Percentiles rank a stretch among this genome's conserved stretches.
Evolutionary conservation across 768 basidiomycete species (phyloP).

Genomic region (Cystobasidium tubakii): DNA sequence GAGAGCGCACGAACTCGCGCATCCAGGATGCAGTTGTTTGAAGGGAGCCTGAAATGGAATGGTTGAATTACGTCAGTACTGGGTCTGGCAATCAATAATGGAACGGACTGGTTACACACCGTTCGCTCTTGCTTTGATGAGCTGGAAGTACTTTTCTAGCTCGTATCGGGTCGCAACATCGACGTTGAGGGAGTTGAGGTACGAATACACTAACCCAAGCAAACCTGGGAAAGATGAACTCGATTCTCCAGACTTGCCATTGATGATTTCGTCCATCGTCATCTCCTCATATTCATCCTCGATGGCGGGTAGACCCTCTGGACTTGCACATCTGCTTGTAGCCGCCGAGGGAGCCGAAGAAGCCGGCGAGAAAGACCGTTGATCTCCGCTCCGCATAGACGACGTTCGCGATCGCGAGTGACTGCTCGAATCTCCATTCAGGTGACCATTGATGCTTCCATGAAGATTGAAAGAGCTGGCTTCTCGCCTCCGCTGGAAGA

Average conservation of each 20-base stretch:
- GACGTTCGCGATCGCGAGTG: slow-evolving; percentile 4
- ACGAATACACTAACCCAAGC: slow-evolving; percentile 49
- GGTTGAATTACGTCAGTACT: too few species aligned
- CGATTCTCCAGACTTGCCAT: slow-evolving; percentile 60
- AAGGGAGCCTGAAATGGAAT: slow-evolving; percentile 67
- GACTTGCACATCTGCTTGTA: slow-evolving; percentile 28
- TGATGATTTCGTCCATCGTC: slow-evolving; percentile 85
- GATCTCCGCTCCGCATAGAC: not conserved
- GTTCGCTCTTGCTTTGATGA: slow-evolving; percentile 70
- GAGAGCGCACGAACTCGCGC: slow-evolving; percentile 78
- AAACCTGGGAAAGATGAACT: slow-evolving; percentile 19
- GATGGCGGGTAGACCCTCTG: slow-evolving; percentile 52
- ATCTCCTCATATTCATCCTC: slow-evolving; percentile 87
- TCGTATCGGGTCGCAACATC: slow-evolving; percentile 58
- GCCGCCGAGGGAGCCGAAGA: not conserved
- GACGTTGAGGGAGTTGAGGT: slow-evolving; percentile 78
- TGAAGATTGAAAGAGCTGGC: slow-evolving; percentile 30
- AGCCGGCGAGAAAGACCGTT: slow-evolving; percentile 24
- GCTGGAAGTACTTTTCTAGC: slow-evolving; percentile 70
- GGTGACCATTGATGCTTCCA: slow-evolving; percentile 12
- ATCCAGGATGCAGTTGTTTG: slow-evolving; percentile 89
- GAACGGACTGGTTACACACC: slow-evolving; percentile 55
- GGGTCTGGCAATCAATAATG: not conserved
- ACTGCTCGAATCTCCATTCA: not conserved
- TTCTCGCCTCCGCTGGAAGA: slow-evolving; percentile 54